Evolutionary conservation across 495 filamentous ascomycete species (phyloP).

Genomic region (Cairneyella variabilis): DNA sequence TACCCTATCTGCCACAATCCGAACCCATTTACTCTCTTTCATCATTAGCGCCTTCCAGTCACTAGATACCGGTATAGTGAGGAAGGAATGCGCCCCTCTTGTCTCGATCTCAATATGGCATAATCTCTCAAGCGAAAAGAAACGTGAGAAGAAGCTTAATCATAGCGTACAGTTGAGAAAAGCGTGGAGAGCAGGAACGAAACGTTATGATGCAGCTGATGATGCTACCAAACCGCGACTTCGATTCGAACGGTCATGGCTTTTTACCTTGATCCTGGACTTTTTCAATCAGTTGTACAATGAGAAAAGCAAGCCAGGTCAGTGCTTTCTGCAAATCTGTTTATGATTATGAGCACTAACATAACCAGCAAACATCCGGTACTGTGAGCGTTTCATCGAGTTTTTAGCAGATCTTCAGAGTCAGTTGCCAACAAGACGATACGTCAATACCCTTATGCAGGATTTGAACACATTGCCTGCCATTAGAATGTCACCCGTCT

Average conservation of each 20-base stretch:
- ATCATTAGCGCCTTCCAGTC: constrained; percentile 92
- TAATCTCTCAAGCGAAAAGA: constrained; percentile 66
- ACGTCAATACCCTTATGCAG: constrained; percentile 86
- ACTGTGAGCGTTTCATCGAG: constrained; percentile 92
- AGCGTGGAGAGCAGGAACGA: constrained; percentile 83
- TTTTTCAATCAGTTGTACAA: constrained; percentile 74
- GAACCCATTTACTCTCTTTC: constrained; percentile 78
- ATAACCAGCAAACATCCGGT: constrained; percentile 60
- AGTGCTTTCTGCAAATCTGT: background rate
- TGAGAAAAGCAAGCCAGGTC: constrained; percentile 37
- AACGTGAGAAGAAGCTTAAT: constrained; percentile 56
- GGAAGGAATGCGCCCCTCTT: constrained; percentile 93
- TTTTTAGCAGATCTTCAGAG: constrained; percentile 87
- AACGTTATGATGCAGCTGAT: constrained; percentile 85
- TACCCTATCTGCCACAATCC: constrained; percentile 64
- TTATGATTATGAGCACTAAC: constrained; percentile 8
- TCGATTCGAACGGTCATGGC: constrained; percentile 90
- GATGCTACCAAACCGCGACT: constrained; percentile 72
- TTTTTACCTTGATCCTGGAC: constrained; percentile 80
- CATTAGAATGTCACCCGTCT: constrained; percentile 76
- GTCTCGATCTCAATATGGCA: constrained; percentile 97
- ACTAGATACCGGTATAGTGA: constrained; percentile 80
- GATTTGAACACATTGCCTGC: constrained; percentile 85
- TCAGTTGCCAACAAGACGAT: constrained; percentile 89
- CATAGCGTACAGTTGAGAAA: constrained; percentile 71